Evolutionary conservation across 371 early-diverging fungal species (phyloP).

Genomic region (Mucor piriformis): DNA sequence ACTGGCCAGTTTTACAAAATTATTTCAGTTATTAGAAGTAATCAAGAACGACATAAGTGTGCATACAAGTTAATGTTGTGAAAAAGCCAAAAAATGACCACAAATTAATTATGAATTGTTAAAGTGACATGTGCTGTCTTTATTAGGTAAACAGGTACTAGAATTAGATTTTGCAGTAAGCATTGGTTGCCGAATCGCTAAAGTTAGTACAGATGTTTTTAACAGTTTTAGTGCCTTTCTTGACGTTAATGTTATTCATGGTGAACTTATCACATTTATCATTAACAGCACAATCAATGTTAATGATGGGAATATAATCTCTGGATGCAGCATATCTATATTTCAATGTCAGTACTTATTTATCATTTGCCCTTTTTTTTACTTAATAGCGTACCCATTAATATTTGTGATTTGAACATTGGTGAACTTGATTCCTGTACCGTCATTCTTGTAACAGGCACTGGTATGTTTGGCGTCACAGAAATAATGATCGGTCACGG

Average conservation of each 20-base stretch:
- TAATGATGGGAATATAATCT: slow-evolving; percentile 27
- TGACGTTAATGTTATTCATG: slow-evolving; percentile 23
- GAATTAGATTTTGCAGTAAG: slow-evolving; percentile 9
- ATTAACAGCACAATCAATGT: slow-evolving; percentile 29
- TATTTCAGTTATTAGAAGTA: too few relatives aligned
- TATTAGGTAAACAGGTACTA: too few relatives aligned
- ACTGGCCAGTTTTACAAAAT: too few relatives aligned
- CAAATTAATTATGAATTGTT: too few relatives aligned
- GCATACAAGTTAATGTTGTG: too few relatives aligned
- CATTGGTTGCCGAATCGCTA: slow-evolving; percentile 16
- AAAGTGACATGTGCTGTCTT: too few relatives aligned
- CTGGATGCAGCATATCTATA: slow-evolving; percentile 14
- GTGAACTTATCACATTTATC: slow-evolving; percentile 31
- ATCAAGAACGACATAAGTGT: too few relatives aligned
- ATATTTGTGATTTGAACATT: slow-evolving; percentile 30
- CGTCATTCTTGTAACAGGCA: slow-evolving; percentile 27
- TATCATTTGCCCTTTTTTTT: too few relatives aligned
- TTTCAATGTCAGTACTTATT: neutral
- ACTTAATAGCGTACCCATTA: slow-evolving; percentile 17
- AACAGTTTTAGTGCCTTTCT: slow-evolving; percentile 18
- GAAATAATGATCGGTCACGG: slow-evolving; percentile 36
- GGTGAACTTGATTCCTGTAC: slow-evolving; percentile 26
- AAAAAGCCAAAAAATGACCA: too few relatives aligned
- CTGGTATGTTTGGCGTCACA: slow-evolving; percentile 29
- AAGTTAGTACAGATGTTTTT: slow-evolving; percentile 20